Evolutionary conservation across 495 filamentous ascomycete genomes (phyloP).

Genomic region (Annulohypoxylon moriforme): DNA sequence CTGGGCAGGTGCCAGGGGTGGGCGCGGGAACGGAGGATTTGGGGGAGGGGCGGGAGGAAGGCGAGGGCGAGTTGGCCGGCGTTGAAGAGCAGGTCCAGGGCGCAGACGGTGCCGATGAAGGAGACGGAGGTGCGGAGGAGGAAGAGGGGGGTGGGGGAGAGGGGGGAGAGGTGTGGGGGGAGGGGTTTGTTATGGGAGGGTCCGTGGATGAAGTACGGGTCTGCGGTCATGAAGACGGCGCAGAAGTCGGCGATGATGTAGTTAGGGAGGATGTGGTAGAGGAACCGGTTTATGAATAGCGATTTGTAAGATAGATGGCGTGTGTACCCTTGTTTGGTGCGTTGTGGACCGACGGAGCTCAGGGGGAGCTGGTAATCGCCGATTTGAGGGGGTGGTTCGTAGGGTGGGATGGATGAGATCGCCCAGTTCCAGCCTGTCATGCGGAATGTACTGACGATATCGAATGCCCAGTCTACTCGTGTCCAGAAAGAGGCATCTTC

Average conservation of each 20-base stretch:
- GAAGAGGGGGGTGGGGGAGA: slow-evolving; percentile 55
- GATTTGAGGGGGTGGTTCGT: slow-evolving; percentile 56
- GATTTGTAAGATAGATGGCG: slow-evolving; percentile 53
- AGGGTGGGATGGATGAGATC: slow-evolving; percentile 66
- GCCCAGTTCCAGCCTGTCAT: slow-evolving; percentile 83
- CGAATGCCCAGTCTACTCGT: slow-evolving; percentile 77
- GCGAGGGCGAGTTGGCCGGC: slow-evolving; percentile 57
- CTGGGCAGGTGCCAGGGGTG: slow-evolving; percentile 75
- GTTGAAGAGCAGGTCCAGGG: slow-evolving; percentile 65
- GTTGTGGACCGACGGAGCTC: slow-evolving; percentile 51
- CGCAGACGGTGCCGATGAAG: slow-evolving; percentile 61
- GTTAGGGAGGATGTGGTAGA: slow-evolving; percentile 56
- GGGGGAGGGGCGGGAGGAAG: slow-evolving; percentile 59
- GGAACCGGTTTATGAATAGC: slow-evolving; percentile 62
- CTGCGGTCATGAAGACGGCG: slow-evolving; percentile 72
- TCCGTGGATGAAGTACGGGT: slow-evolving; percentile 77
- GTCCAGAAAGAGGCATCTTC: slow-evolving; percentile 60
- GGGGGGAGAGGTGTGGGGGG: slow-evolving; percentile 56
- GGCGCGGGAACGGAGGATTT: slow-evolving; percentile 55
- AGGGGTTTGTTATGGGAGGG: slow-evolving; percentile 53
- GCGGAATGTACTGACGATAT: slow-evolving; percentile 75
- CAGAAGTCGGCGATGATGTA: slow-evolving; percentile 75
- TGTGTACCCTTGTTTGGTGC: slow-evolving; percentile 48
- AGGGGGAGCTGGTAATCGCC: slow-evolving; percentile 53
- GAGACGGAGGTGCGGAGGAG: slow-evolving; percentile 64